Evolutionary conservation across 495 filamentous ascomycete genomes (phyloP).

Genomic region (Xylona heveae): DNA sequence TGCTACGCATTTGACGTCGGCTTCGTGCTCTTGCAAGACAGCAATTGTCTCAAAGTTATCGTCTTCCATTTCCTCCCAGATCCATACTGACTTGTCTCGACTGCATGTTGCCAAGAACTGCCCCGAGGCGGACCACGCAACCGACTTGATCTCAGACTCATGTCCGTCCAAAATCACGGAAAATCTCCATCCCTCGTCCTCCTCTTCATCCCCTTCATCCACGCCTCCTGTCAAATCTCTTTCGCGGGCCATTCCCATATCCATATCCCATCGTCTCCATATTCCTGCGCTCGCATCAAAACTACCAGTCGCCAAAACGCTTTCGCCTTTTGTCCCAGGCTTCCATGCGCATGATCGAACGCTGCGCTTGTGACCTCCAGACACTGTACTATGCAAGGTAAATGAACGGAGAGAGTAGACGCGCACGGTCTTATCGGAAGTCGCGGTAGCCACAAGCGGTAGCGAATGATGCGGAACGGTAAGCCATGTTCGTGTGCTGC

Average conservation of each 20-base stretch:
- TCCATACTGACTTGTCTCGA: conserved; percentile 91
- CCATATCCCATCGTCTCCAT: too few species aligned
- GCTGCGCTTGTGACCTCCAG: conserved; percentile 75
- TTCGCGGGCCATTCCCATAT: conserved; percentile 1
- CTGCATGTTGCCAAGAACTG: conserved; percentile 74
- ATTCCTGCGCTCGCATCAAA: conserved; percentile 5
- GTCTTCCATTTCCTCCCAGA: conserved; percentile 89
- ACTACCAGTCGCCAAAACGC: conserved; percentile 4
- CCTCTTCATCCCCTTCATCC: conserved; percentile 22
- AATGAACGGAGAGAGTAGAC: conserved; percentile 73
- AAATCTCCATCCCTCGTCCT: conserved; percentile 72
- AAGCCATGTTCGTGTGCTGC: conserved; percentile 61
- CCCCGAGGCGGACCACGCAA: conserved; percentile 61
- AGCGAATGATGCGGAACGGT: conserved; percentile 69
- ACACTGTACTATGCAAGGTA: conserved; percentile 51
- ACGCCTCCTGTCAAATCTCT: conserved; percentile 6
- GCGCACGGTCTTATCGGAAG: conserved; percentile 64
- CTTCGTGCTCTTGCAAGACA: conserved; percentile 80
- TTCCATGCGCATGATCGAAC: conserved; percentile 73
- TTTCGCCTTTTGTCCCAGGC: conserved; percentile 20
- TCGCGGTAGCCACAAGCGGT: conserved; percentile 74
- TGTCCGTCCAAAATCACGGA: conserved; percentile 78
- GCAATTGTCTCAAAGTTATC: conserved; percentile 94
- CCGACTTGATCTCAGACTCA: conserved; percentile 77
- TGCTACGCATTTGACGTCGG: conserved; percentile 79